These are phyloP conservation scores for Flaveria brownii DNA, from an alignment of 129 eudicot species.

Conservation along the genomic window DNA sequence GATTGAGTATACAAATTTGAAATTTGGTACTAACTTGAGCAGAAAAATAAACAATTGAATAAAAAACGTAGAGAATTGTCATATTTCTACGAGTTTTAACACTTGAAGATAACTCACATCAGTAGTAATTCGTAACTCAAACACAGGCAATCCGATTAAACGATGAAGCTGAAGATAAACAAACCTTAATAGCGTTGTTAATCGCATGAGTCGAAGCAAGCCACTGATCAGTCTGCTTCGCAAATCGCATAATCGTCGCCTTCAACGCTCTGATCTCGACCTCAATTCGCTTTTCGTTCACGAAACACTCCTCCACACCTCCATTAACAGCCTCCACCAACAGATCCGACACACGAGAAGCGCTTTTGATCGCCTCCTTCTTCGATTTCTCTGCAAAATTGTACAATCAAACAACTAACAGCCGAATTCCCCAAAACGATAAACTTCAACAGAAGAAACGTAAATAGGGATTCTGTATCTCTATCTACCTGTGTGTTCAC, in stretches of 20 bases:
- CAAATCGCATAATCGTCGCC: conserved; percentile 50
- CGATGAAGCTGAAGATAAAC: not conserved
- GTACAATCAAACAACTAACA: not conserved
- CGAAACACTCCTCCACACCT: conserved; percentile 73
- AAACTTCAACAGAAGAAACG: not conserved
- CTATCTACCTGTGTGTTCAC: conserved; percentile 64
- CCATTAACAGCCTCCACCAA: conserved; percentile 80
- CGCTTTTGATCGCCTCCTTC: conserved; percentile 63
- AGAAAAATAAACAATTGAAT: not conserved
- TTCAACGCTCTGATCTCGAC: conserved; percentile 72
- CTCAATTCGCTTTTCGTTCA: conserved; percentile 84
- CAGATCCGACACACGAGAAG: conserved; percentile 65
- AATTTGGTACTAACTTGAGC: not conserved
- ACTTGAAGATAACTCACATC: not conserved
- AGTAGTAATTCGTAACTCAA: not conserved
- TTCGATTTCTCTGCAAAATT: conserved; percentile 71
- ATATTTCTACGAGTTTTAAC: not conserved
- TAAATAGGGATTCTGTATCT: not conserved
- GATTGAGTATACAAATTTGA: not conserved
- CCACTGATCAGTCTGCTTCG: conserved; percentile 81
- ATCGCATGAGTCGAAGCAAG: conserved; percentile 78
- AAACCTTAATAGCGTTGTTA: conserved; percentile 78
- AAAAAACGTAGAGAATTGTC: not conserved
- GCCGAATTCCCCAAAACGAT: conserved; percentile 13
- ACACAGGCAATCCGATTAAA: not conserved